Percentiles rank a stretch among this genome's conserved stretches.
These are phyloP conservation scores for Boeremia lycopersici DNA, from an alignment of 2,329 filamentous ascomycete species.

Conservation along the genomic window DNA sequence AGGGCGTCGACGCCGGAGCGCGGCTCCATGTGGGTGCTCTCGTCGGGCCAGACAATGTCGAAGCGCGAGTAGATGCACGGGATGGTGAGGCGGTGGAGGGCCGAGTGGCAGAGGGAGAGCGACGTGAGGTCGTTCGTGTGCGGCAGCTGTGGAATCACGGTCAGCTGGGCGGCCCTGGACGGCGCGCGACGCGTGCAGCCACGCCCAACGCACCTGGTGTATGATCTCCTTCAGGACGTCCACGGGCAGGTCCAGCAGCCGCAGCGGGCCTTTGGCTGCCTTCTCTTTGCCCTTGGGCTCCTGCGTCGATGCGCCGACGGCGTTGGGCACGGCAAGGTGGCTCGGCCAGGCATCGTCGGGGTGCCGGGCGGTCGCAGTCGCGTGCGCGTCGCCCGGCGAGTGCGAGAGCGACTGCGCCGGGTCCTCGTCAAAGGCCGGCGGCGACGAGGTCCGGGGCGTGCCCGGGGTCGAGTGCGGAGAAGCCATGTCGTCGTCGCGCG, in stretches of 20 bases:
- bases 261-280: constrained; percentile 61
- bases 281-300: constrained; percentile 57
- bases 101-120: constrained; percentile 77
- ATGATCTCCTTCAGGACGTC: constrained; percentile 80
- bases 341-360: constrained; percentile 20
- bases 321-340: constrained; percentile 8
- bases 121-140: constrained; percentile 83
- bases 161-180: constrained; percentile 18
- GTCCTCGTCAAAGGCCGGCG: constrained; percentile 35
- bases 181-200: background rate
- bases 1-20: constrained; percentile 79
- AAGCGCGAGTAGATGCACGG: constrained; percentile 84
- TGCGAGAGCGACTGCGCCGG: constrained; percentile 24
- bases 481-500: constrained; percentile 34
- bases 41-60: constrained; percentile 87
- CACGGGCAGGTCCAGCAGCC: constrained; percentile 75
- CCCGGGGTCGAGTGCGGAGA: constrained; percentile 38
- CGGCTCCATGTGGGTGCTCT: constrained; percentile 66
- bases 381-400: constrained; percentile 31
- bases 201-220: constrained; percentile 65
- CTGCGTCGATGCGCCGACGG: constrained; percentile 23
- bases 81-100: constrained; percentile 74
- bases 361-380: constrained; percentile 18
- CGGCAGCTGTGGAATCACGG: constrained; percentile 62
- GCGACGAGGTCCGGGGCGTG: constrained; percentile 37